Evolutionary conservation across 2,329 filamentous ascomycete species (phyloP).

Genomic region (Penicillium glabrum): DNA sequence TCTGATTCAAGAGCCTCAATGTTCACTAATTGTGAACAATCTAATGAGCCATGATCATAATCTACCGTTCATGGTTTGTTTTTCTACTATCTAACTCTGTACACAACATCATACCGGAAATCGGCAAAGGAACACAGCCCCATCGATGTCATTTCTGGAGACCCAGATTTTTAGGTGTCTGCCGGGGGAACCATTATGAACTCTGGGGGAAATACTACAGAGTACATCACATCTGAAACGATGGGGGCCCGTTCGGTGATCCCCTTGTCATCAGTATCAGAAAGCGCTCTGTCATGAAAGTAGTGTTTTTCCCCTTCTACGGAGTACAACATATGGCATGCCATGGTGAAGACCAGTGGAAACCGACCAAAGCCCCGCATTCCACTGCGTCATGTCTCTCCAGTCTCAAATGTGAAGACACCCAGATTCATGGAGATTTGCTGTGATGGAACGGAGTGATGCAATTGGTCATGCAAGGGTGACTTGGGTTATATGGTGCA

Average conservation of each 20-base stretch:
- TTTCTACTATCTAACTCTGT: not conserved
- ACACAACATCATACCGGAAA: constrained; percentile 1
- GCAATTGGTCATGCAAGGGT: constrained; percentile 18
- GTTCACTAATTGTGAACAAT: not conserved
- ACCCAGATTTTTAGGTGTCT: not conserved
- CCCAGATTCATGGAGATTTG: not conserved
- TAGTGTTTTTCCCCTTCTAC: not conserved
- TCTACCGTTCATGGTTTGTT: not conserved
- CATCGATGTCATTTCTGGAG: constrained; percentile 18
- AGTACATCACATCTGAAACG: not conserved
- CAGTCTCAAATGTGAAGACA: not conserved
- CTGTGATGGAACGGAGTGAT: constrained; percentile 7
- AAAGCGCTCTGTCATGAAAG: constrained; percentile 5
- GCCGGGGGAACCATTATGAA: not conserved
- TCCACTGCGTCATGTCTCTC: constrained; percentile 17
- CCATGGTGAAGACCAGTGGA: constrained; percentile 12
- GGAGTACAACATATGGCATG: constrained; percentile 1
- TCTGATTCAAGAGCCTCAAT: not conserved
- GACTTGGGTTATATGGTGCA: constrained; percentile 3
- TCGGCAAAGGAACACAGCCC: constrained; percentile 17
- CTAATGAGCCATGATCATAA: not conserved
- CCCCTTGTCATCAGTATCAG: not conserved
- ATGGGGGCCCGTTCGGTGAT: not conserved
- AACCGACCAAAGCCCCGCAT: constrained; percentile 20
- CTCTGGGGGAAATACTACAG: not conserved